phyloP scores from a whole-genome alignment of 495 filamentous ascomycete species.

The Cladorrhinum samala region DNA sequence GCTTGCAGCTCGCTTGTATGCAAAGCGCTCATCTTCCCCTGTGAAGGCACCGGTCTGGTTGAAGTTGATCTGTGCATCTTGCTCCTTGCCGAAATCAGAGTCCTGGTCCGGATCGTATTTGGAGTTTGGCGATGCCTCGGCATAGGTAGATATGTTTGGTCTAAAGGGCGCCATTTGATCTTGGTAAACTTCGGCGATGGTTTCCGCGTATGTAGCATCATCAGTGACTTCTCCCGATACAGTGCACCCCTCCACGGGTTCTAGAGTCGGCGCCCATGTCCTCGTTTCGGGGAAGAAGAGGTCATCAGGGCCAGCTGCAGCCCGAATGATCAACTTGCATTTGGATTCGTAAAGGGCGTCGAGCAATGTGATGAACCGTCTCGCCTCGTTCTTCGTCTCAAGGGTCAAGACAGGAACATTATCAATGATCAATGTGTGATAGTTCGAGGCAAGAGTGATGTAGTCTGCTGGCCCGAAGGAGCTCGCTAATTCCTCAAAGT shows the following conservation, averaged over 20 bases:
- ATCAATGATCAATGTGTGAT: conserved; percentile 61
- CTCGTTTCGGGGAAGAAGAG: conserved; percentile 62
- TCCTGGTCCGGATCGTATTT: conserved; percentile 44
- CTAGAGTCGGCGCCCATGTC: not conserved
- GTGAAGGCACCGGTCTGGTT: conserved; percentile 52
- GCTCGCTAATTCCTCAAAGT: conserved; percentile 54
- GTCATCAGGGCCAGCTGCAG: conserved; percentile 53
- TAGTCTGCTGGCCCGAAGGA: conserved; percentile 65
- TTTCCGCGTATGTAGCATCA: conserved; percentile 59
- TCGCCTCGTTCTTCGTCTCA: conserved; percentile 62
- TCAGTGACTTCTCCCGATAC: conserved; percentile 29
- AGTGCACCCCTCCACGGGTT: not conserved
- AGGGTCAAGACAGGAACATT: conserved; percentile 51
- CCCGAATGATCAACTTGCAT: conserved; percentile 56
- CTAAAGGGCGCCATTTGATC: conserved; percentile 63
- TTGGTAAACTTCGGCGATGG: conserved; percentile 63
- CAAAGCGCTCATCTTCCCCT: conserved; percentile 68
- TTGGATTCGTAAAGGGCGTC: conserved; percentile 66
- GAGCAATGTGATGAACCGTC: conserved; percentile 64
- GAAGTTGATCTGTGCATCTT: conserved; percentile 43
- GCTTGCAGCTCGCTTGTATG: conserved; percentile 60
- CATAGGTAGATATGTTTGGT: conserved; percentile 60
- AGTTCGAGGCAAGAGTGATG: conserved; percentile 62
- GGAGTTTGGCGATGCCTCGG: conserved; percentile 27
- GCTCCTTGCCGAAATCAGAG: conserved; percentile 36